Evolutionary conservation across 108 stramenopile genomes (phyloP).

Genomic region (Conticribra weissflogii): DNA sequence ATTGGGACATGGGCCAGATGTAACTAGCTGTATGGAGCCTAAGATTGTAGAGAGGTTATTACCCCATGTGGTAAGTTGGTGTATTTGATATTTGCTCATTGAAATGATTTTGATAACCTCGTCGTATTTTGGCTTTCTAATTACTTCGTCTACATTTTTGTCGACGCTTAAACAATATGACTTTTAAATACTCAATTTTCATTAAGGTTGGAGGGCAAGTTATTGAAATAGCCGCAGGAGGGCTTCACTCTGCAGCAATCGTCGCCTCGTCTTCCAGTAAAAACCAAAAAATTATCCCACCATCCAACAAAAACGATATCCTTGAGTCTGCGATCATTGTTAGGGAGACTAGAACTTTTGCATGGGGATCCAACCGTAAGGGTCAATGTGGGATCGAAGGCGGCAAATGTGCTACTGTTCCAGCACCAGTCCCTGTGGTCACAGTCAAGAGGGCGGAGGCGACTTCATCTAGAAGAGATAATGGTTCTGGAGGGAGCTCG

Average conservation of each 20-base stretch:
- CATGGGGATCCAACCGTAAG: slow-evolving; percentile 83
- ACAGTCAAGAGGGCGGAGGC: slow-evolving; percentile 32
- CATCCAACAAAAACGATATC: not conserved
- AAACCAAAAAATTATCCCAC: not conserved
- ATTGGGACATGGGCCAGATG: slow-evolving; percentile 67
- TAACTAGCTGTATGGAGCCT: slow-evolving; percentile 18
- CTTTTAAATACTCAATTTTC: slow-evolving; percentile 5
- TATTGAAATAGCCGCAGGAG: slow-evolving; percentile 64
- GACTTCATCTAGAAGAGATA: slow-evolving; percentile 6
- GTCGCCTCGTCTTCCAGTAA: slow-evolving; percentile 27
- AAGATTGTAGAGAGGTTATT: slow-evolving; percentile 57
- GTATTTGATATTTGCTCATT: no score
- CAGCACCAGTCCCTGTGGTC: slow-evolving; percentile 45
- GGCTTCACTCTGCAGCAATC: slow-evolving; percentile 78
- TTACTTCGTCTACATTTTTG: not conserved
- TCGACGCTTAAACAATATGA: not conserved
- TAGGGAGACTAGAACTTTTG: slow-evolving; percentile 59
- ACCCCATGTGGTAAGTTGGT: slow-evolving; percentile 47
- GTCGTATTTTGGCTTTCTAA: not conserved
- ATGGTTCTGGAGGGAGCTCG: slow-evolving; percentile 1
- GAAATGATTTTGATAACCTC: no score
- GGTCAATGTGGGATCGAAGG: slow-evolving; percentile 67
- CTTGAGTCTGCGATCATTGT: slow-evolving; percentile 1
- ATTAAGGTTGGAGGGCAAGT: slow-evolving; percentile 62
- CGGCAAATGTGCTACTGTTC: slow-evolving; percentile 57